phyloP scores from a whole-genome alignment of 1,284 basidiomycete species.

The Heimioporus retisporus region DNA sequence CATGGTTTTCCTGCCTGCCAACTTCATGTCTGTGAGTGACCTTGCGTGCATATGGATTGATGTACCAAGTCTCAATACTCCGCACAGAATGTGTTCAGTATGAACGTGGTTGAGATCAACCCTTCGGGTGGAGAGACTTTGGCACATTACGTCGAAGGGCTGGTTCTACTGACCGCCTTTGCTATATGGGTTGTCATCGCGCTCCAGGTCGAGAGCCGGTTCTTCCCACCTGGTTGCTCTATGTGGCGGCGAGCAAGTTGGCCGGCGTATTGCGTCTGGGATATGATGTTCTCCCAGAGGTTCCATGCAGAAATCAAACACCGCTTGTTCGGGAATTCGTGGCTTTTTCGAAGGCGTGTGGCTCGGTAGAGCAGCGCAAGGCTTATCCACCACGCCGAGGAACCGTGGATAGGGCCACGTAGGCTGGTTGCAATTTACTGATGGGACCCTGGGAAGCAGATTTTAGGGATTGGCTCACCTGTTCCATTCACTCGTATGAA shows the following conservation, averaged over 20 bases:
- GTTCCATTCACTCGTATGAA: too few relatives aligned
- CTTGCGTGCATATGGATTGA: background rate
- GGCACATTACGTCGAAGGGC: slow-evolving; percentile 50
- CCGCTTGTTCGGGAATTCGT: too few relatives aligned
- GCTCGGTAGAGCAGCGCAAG: too few relatives aligned
- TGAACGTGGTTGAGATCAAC: slow-evolving; percentile 58
- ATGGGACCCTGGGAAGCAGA: too few relatives aligned
- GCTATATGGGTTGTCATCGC: slow-evolving; percentile 55
- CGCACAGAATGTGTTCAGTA: slow-evolving; percentile 52
- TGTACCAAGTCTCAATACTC: slow-evolving; percentile 11
- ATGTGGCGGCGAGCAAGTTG: slow-evolving; percentile 33
- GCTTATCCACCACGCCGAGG: too few relatives aligned
- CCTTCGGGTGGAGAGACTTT: slow-evolving; percentile 45
- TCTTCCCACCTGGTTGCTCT: slow-evolving; percentile 29
- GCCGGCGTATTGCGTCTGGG: slow-evolving; percentile 29
- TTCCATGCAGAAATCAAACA: background rate
- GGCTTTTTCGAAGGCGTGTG: too few relatives aligned
- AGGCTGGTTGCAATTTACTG: too few relatives aligned
- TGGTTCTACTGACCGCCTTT: slow-evolving; percentile 55
- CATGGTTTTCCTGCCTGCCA: slow-evolving; percentile 67
- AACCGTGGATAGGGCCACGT: too few relatives aligned
- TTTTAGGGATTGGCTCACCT: too few relatives aligned
- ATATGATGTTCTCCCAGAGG: background rate
- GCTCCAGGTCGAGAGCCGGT: slow-evolving; percentile 37
- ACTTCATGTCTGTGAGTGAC: slow-evolving; percentile 59